Base-by-base conservation (phyloP, 495 filamentous ascomycete species). In the Bombardia bombarda region DNA sequence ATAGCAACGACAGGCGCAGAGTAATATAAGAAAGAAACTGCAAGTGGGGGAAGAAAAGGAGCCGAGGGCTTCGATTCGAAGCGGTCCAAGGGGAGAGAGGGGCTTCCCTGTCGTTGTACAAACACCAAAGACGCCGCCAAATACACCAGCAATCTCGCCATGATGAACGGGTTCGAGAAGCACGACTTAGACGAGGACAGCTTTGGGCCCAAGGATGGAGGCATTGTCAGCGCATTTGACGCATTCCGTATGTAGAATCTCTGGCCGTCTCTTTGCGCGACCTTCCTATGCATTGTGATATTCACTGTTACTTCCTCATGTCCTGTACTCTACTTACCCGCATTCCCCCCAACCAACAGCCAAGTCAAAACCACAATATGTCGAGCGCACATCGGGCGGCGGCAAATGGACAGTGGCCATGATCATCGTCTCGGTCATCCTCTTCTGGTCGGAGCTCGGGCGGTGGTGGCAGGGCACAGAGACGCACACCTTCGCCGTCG, bases 311-410 rank as follows among this genome's bases (percentile, higher is more conserved):
- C 26, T 8, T 13, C 26, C 24, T 26, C 24, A 10, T 43, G 6
- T 6, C 25, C 24, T 19, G 10, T 20, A 9, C 28, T 34, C 21
- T 21, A 40, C 4, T 33, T 42, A 26, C 21, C 22, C 30, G 21
- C 52, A 64, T 69, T 53, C 65, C 54, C 39, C 38, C 32, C 34
- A 23, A 41, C 39, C 43, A 16, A 21, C 52, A 96, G 90, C 92
- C 34, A 99, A 99, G 79, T 86, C 87, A 43, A 95, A 95, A 75
- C 71, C 86, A n/a, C 84, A 85, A 53, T 99, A 95, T 66, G 80
- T 87, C 28, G 80, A 84, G 22, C 79, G 78, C 41, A 86, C 86
- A 36, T 76, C 81, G 28, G 82, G 79, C 55, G 93, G 93, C 55
- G 89, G 92, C 42, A 85, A 90, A 70, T 92, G 87, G 78, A 96